These are phyloP conservation scores for Candida dajiaensis DNA, from an alignment of 805 yeast genomes.

Conservation along the genomic window DNA sequence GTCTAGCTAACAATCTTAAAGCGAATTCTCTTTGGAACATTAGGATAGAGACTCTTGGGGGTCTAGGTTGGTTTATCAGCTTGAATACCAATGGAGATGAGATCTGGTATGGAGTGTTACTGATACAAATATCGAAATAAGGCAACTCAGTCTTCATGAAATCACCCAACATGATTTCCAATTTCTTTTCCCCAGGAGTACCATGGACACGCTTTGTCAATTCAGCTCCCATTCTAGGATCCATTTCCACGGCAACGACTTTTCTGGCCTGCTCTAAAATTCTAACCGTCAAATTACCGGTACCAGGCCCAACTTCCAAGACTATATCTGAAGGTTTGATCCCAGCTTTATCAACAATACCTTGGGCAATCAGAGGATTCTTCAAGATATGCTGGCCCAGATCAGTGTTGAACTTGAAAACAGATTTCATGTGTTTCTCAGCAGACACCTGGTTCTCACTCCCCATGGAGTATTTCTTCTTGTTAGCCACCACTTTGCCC, in stretches of 20 bases:
- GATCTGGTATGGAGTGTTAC: slow-evolving; percentile 96
- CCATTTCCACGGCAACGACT: slow-evolving; percentile 97
- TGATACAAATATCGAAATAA: slow-evolving; percentile 90
- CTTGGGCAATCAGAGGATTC: slow-evolving; percentile 95
- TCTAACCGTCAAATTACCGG: slow-evolving; percentile 93
- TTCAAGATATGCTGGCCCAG: slow-evolving; percentile 96
- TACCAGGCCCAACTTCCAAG: slow-evolving; percentile 98
- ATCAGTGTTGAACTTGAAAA: slow-evolving; percentile 94
- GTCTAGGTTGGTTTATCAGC: slow-evolving; percentile 81
- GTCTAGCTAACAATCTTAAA: slow-evolving; percentile 84
- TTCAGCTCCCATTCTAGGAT: slow-evolving; percentile 99
- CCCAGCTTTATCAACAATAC: slow-evolving; percentile 94
- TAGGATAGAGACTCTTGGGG: slow-evolving; percentile 90
- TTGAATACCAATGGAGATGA: slow-evolving; percentile 96
- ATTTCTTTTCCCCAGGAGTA: slow-evolving; percentile 85
- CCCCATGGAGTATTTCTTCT: slow-evolving; percentile 48
- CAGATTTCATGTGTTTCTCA: slow-evolving; percentile 67
- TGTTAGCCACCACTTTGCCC: slow-evolving; percentile 43
- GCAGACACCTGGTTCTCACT: slow-evolving; percentile 58
- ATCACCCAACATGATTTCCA: slow-evolving; percentile 91
- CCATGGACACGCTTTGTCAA: slow-evolving; percentile 96
- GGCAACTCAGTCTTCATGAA: slow-evolving; percentile 94
- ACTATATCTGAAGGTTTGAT: slow-evolving; percentile 90
- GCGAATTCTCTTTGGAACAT: slow-evolving; percentile 99
- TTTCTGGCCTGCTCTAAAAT: slow-evolving; percentile 88